Base-by-base conservation (phyloP, 257 asterid genomes). In the Nicotiana otophora region DNA sequence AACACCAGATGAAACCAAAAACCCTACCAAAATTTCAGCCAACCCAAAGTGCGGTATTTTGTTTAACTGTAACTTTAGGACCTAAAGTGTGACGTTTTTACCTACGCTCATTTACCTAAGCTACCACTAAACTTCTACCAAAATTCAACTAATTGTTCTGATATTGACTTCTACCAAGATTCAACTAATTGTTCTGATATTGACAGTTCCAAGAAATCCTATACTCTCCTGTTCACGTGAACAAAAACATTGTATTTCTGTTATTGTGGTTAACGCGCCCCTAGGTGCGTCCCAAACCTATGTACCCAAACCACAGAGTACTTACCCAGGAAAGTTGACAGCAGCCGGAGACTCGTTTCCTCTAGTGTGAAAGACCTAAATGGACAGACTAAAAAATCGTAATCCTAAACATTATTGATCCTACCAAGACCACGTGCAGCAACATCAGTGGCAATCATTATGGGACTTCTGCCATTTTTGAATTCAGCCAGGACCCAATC, bases 401-500 rank as follows among this genome's bases (percentile, higher is more conserved):
- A 93, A 86, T 85, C 91, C 86, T 65, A 82, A 78, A 90, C 90
- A 87, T 92, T 28, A 86, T 85, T 87, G 84, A 90, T 90, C 97
- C 96, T 95, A 95, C 98, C 98, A 87, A 95, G 98, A 88, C 98
- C 98, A 88, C 98, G 98, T 55, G 98, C 98, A 87, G 98, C 98
- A 83, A 95, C 98, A 89, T 95, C 98, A 84, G 98, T 95, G 86
- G 98, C 98, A 88, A 88, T 91, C 98, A 95, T 93, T 88, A 95
- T 87, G 70, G 98, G 94, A 87, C 86, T 93, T 89, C 92, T 87
- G 86, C 98, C 98, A 92, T 83, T 90, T 90, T 85, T 93, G 89
- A 95, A 95, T 77, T 95, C 98, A 36, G 97, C 89, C 82, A 95
- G 90, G 82, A 95, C 98, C 94, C 98, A 90, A 89, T 93, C 98